Conservation (phyloP, 805 yeast species). For the Barnettozyma botsteinii region DNA sequence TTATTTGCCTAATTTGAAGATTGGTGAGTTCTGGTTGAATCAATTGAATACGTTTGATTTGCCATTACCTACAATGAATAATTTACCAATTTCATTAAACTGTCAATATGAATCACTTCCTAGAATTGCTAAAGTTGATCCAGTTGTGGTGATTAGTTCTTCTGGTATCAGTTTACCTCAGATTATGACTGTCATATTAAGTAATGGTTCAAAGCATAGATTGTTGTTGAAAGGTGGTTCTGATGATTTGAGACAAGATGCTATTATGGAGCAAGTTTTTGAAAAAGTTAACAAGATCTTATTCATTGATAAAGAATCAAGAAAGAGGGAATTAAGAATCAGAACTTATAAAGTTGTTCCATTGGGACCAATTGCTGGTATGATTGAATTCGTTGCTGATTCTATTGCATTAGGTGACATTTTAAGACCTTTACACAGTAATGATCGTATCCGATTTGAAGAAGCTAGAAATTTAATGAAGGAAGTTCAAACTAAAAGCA, state of each 20-base stretch:
- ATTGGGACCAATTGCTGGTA: constrained; percentile 79
- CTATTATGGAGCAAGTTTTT: constrained; percentile 97
- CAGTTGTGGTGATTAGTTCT: constrained; percentile 52
- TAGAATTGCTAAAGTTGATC: constrained; percentile 39
- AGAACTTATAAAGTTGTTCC: constrained; percentile 90
- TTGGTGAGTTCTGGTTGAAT: constrained; percentile 55
- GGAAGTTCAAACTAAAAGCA: constrained; percentile 42
- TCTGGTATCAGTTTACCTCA: constrained; percentile 90
- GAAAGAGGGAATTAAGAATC: constrained; percentile 52
- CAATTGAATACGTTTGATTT: constrained; percentile 38
- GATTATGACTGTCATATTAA: constrained; percentile 48
- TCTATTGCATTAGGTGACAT: constrained; percentile 69
- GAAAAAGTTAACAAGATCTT: constrained; percentile 73
- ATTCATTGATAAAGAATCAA: constrained; percentile 46
- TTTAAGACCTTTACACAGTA: constrained; percentile 55
- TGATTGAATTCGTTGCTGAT: constrained; percentile 82
- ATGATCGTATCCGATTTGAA: constrained; percentile 43
- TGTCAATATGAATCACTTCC: constrained; percentile 44
- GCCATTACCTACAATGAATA: constrained; percentile 65
- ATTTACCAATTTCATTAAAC: constrained; percentile 35
- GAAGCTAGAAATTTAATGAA: constrained; percentile 64
- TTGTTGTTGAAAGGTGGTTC: constrained; percentile 77
- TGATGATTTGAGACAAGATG: constrained; percentile 92
- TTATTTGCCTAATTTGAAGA: constrained; percentile 29
- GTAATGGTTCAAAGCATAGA: constrained; percentile 53